A percentile compares a stretch with the other conserved stretches of the same genome.
Conservation (phyloP, 2,329 filamentous ascomycete species). For the Colletotrichum lindemuthianum region DNA sequence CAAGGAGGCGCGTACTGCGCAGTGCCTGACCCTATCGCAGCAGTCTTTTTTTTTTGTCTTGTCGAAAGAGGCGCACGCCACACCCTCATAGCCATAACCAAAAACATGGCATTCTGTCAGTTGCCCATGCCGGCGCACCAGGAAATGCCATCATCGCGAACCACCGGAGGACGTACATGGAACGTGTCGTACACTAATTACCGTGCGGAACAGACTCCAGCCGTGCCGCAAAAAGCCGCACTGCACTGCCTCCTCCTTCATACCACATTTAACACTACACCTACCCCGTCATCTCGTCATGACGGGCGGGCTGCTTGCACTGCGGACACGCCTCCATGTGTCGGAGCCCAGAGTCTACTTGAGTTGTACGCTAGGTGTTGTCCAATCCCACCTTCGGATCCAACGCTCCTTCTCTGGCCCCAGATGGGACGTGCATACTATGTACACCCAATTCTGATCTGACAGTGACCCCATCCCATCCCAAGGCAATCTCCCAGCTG, state of each 20-base stretch:
- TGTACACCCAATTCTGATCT: too few species aligned
- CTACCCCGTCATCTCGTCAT: background rate
- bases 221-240: background rate
- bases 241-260: slow-evolving; percentile 24
- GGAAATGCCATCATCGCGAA: slow-evolving; percentile 29
- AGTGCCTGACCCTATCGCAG: too few species aligned
- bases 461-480: background rate
- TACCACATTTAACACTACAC: background rate
- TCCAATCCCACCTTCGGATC: too few species aligned
- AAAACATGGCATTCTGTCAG: slow-evolving; percentile 32
- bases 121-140: slow-evolving; percentile 25
- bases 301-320: background rate
- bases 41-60: too few species aligned
- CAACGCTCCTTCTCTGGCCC: too few species aligned
- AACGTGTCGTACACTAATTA: background rate
- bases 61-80: background rate
- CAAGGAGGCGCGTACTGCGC: too few species aligned
- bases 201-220: slow-evolving; percentile 17
- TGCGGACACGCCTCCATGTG: too few species aligned
- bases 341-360: too few species aligned
- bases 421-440: too few species aligned
- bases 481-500: background rate
- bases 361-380: too few species aligned
- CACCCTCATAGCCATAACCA: slow-evolving; percentile 13
- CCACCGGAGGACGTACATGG: slow-evolving; percentile 1